These are phyloP conservation scores for Colletotrichum theobromicola DNA, from an alignment of 2,329 filamentous ascomycete genomes.

Conservation along the genomic window DNA sequence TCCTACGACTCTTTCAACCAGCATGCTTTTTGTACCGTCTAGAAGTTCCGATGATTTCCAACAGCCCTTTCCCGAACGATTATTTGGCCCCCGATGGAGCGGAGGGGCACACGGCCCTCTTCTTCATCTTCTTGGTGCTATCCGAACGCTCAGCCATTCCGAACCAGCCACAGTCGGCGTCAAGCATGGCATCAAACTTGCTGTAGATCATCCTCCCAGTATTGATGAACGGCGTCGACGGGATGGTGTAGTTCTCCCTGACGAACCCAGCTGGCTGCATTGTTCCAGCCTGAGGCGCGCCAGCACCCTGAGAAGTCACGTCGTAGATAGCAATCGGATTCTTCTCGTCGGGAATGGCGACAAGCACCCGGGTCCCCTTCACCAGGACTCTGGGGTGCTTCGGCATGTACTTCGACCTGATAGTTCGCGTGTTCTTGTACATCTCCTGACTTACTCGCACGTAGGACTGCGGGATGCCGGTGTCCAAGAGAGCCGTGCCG, in stretches of 20 bases:
- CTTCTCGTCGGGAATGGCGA: background rate
- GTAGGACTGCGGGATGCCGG: background rate
- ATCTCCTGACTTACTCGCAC: background rate
- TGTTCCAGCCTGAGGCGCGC: background rate
- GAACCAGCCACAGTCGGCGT: conserved; percentile 4
- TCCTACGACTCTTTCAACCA: background rate
- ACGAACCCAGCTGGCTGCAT: background rate
- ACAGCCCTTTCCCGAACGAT: background rate
- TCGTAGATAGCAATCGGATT: background rate
- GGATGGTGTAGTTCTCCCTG: background rate
- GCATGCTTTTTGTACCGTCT: background rate
- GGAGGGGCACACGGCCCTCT: background rate
- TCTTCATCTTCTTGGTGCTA: background rate
- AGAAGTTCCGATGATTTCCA: background rate
- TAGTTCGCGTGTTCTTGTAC: background rate
- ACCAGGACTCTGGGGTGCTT: background rate
- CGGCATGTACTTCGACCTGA: background rate
- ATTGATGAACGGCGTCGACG: background rate
- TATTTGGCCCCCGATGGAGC: background rate
- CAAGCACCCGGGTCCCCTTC: background rate
- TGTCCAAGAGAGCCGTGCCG: background rate
- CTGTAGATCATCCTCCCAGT: background rate
- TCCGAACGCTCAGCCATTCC: background rate
- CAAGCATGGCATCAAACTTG: background rate
- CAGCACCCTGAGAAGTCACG: background rate